Conservation (phyloP, 177 flowering plant species). For the Vitis hybrid region DNA sequence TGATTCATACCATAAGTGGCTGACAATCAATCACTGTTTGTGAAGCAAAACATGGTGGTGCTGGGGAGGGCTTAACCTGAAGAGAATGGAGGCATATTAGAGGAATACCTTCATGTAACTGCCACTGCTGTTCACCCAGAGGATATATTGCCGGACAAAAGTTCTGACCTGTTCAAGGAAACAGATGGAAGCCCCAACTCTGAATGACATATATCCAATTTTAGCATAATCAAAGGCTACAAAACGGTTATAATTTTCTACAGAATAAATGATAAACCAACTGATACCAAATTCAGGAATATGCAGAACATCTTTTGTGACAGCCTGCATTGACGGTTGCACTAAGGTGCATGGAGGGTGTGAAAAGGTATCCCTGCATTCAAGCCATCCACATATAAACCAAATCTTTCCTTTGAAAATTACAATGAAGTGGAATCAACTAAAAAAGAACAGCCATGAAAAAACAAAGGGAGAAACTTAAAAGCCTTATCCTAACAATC, state of each 20-base stretch:
- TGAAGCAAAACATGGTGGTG: slow-evolving; percentile 79
- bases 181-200: background rate
- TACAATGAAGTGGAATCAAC: background rate
- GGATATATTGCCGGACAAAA: slow-evolving; percentile 94
- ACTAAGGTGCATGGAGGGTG: slow-evolving; percentile 92
- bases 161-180: slow-evolving; percentile 45
- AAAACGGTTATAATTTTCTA: background rate
- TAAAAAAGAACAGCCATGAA: background rate
- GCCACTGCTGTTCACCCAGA: slow-evolving; percentile 59
- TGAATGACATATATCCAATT: background rate
- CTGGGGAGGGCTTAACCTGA: slow-evolving; percentile 80
- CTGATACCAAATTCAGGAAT: slow-evolving; percentile 82
- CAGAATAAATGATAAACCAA: slow-evolving; percentile 5
- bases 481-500: background rate
- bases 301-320: slow-evolving; percentile 28
- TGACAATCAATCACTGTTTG: slow-evolving; percentile 75
- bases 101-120: slow-evolving; percentile 51
- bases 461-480: background rate
- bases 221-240: background rate
- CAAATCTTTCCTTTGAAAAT: background rate
- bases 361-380: slow-evolving; percentile 91
- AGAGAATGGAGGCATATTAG: slow-evolving; percentile 69
- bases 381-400: slow-evolving; percentile 7
- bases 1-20: slow-evolving; percentile 72
- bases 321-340: slow-evolving; percentile 79